Evolutionary conservation across 805 yeast genomes (phyloP), one percentile per base, ranked within the genome.

Genomic region (Dipodascopsis uninucleata): DNA sequence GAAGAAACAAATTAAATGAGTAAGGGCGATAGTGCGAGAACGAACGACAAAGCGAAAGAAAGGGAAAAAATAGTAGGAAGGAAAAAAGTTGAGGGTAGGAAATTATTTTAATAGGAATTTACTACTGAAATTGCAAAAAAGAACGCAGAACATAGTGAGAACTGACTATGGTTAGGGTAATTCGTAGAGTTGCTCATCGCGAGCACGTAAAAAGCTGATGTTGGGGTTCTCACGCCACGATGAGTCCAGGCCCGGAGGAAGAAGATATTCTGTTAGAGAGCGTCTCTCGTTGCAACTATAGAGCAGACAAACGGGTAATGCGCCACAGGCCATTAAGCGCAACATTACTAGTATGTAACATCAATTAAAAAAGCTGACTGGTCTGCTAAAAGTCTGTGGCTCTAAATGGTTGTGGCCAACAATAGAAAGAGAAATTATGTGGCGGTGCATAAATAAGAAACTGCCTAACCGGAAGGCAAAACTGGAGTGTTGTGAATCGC

Each of bases 81-180:
- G 21, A 26, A 36, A 25, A 14, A 36, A 32, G 33, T 9, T 10
- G 3, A 10, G 20, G 32, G 8, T 21, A 12, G 44, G 21, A 36
- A 21, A 31, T 29, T 21, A 35, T 18, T 36, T 17, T 33, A 28
- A 28, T 35, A 36, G 21, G 36, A 16, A 22, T 31, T 33, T 41
- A 36, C 41, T 36, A 23, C 33, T 31, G 36, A 26, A 35, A 34
- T 23, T 22, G 35, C 40, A 16, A 31, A 10, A 26, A n/a, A 32
- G 36, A 23, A 20, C 22, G 35, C 40, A 16, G 31, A 10, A 26
- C 12, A 32, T 31, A 23, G 20, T 16, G 45, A 37, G 45, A 9
- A 8, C 6, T 17, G n/a, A 28, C n/a, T 24, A 43, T 42, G 47
- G 42, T 43, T 43, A 43, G 39, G 39, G 36, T 16, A 1, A 35